Evolutionary conservation across 139 green algal species (phyloP).

Genomic region (Tetraselmis chui): DNA sequence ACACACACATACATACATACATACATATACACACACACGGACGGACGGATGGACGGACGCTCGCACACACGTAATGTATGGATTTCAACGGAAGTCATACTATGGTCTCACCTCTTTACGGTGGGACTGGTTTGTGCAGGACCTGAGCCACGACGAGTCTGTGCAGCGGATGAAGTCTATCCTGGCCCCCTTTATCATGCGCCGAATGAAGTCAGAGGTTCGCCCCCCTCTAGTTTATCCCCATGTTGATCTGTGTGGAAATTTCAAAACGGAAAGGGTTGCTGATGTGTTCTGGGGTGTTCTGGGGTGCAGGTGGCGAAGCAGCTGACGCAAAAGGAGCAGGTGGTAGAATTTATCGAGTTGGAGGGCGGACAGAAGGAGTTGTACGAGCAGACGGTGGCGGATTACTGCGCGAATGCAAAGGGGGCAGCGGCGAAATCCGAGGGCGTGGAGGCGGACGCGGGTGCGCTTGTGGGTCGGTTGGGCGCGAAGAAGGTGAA

Average conservation of each 20-base stretch:
- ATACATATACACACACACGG: too few species aligned
- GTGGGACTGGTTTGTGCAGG: background rate
- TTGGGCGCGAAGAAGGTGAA: conserved; percentile 56
- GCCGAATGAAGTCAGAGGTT: conserved; percentile 81
- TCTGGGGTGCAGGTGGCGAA: too few species aligned
- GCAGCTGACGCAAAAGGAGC: conserved; percentile 67
- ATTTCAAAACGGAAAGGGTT: too few species aligned
- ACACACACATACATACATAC: too few species aligned
- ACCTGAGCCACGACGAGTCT: conserved; percentile 21
- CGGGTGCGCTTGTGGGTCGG: conserved; percentile 19
- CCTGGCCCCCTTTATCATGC: conserved; percentile 84
- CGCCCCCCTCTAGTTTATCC: too few species aligned
- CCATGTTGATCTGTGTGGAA: too few species aligned
- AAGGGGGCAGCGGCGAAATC: conserved; percentile 12
- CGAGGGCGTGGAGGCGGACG: conserved; percentile 9
- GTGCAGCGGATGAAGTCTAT: conserved; percentile 74
- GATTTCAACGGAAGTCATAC: too few species aligned
- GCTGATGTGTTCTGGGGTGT: too few species aligned
- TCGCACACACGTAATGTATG: too few species aligned
- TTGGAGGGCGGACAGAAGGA: conserved; percentile 43
- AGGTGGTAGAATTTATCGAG: conserved; percentile 32
- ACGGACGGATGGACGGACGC: too few species aligned
- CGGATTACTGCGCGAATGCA: conserved; percentile 33
- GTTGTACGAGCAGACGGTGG: conserved; percentile 50
- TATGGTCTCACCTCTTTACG: too few species aligned